Evolutionary conservation across 768 basidiomycete genomes (phyloP).

Genomic region (Ramaria sp.): DNA sequence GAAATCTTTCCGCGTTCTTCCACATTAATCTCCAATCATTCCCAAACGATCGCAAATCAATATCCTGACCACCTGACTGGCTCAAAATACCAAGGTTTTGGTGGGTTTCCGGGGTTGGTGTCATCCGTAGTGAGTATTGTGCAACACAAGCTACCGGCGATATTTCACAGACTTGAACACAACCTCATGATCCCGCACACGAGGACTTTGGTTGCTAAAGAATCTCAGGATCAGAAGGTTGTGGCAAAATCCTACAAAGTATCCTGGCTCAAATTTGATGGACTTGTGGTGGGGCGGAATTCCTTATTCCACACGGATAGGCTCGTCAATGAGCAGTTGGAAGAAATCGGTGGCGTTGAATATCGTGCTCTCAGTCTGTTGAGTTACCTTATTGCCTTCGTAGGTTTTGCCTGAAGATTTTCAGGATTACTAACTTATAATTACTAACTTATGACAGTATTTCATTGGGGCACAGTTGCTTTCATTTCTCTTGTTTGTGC

Average conservation of each 20-base stretch:
- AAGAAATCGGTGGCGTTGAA: conserved; percentile 91
- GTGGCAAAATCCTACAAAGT: conserved; percentile 15
- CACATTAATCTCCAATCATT: not conserved
- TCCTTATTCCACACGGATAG: conserved; percentile 44
- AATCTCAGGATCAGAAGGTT: not conserved
- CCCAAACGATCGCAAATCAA: not conserved
- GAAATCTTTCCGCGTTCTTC: not conserved
- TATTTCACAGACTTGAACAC: conserved; percentile 45
- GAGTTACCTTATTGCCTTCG: conserved; percentile 67
- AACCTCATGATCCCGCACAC: conserved; percentile 71
- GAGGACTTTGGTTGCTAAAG: conserved; percentile 33
- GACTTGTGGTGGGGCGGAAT: conserved; percentile 59
- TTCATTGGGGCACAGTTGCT: conserved; percentile 61
- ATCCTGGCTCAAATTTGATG: conserved; percentile 38
- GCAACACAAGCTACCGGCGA: conserved; percentile 48
- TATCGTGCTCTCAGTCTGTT: conserved; percentile 75
- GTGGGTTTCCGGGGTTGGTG: conserved; percentile 26
- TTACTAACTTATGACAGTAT: conserved; percentile 48
- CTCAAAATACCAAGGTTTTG: conserved; percentile 11
- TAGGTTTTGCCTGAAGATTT: conserved; percentile 35
- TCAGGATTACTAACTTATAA: too few relatives aligned
- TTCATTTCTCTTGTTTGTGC: conserved; percentile 62
- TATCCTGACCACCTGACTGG: not conserved
- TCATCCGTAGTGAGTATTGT: conserved; percentile 26
- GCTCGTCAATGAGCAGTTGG: conserved; percentile 71